A percentile compares a stretch with the other conserved stretches of the same genome.
These are phyloP conservation scores for Botrytis cinerea DNA, from an alignment of 2,329 filamentous ascomycete species.

Conservation along the genomic window DNA sequence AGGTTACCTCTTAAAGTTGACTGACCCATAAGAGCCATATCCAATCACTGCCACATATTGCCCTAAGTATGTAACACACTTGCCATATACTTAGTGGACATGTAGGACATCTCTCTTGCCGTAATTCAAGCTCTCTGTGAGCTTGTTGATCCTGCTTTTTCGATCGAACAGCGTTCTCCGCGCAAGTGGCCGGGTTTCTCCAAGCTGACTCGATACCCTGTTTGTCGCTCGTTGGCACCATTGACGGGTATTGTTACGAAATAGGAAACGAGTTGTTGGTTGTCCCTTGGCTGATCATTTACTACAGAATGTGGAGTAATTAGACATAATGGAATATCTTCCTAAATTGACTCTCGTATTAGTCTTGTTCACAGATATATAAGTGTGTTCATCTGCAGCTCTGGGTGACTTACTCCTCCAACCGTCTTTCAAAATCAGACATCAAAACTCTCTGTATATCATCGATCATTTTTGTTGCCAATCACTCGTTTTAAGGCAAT, in stretches of 20 bases:
- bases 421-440: not conserved
- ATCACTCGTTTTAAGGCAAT: conserved; percentile 25
- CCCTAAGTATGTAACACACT: not conserved
- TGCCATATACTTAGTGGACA: not conserved
- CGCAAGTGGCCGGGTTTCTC: not conserved
- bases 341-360: conserved; percentile 12
- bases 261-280: conserved; percentile 1
- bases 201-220: conserved; percentile 8
- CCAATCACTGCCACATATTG: conserved; percentile 3
- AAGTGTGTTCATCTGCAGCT: conserved; percentile 7
- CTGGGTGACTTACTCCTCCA: conserved; percentile 10
- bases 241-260: conserved; percentile 13
- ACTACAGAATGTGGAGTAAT: conserved; percentile 6
- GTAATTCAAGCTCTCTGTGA: not conserved
- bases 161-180: conserved; percentile 8
- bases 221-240: conserved; percentile 16
- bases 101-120: not conserved
- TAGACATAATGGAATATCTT: conserved; percentile 4
- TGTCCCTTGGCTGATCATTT: conserved; percentile 8
- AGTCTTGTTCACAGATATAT: conserved; percentile 11
- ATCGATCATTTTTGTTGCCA: conserved; percentile 8
- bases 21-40: not conserved
- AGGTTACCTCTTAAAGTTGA: not conserved
- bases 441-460: conserved; percentile 2
- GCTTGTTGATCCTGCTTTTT: not conserved